Base-by-base conservation (phyloP, 371 early-diverging fungal species). In the Circinella minor region DNA sequence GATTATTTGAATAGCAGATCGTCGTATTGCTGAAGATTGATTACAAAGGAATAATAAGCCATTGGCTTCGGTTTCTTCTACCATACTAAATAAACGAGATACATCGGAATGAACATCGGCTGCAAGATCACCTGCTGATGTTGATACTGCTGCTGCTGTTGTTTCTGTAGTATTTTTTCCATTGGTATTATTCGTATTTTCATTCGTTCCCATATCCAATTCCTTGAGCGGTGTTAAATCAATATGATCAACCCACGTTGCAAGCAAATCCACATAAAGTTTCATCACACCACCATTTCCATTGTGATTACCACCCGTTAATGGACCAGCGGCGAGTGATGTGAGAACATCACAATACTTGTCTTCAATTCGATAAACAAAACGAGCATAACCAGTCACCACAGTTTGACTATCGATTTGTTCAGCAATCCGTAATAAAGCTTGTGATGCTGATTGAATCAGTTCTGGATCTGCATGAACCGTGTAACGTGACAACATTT, bases 391-490 rank as follows among this genome's bases (percentile, higher is more conserved):
- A 8, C 85, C 87, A 15, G 81, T 77, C 0, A 88, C 85, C 0
- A 86, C 89, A 1, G 83, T 85, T 38, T 86, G 86, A 17, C 88
- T 83, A 71, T 89, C 90, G 73, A 89, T 84, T 62, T 91, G 90
- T 10, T 80, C 70, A 1, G 91, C 89, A n/a, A 93, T 86, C 6
- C 95, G 80, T 61, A 86, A 66, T 63, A 94, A 75, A 1, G 92
- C 91, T 60, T 84, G 80, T 36, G 87, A 79, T 43, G 95, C 86
- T 11, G 92, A 84, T 34, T 81, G 76, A 62, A 93, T 82, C n/a
- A 98, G 76, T 61, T 90, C 81, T 20, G 93, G 92, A 77, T 98
- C 96, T 14, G 90, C 88, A 77, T 95, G 96, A 3, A 94, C 86
- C 0, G 91, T 86, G 65, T 93, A 95, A 46, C 91, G 82, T 36